These are phyloP conservation scores for Tulasnella calospora DNA, from an alignment of 768 basidiomycete genomes.

Conservation along the genomic window DNA sequence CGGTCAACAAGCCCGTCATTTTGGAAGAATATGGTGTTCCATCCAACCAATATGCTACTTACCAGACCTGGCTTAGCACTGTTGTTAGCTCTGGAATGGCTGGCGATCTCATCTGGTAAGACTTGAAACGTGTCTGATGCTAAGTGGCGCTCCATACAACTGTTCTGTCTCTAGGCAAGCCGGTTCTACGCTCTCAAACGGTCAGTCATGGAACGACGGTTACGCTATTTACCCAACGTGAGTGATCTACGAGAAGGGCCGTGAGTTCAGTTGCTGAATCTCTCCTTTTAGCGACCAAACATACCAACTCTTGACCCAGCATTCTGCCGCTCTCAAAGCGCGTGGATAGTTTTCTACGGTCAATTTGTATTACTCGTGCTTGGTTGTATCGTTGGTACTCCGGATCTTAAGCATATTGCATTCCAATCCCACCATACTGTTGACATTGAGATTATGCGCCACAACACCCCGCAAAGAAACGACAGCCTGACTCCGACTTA, in stretches of 20 bases:
- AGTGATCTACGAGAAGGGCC: not conserved
- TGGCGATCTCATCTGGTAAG: conserved; percentile 58
- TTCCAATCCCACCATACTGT: not conserved
- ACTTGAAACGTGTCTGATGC: not conserved
- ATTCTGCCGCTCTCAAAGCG: conserved; percentile 46
- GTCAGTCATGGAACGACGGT: conserved; percentile 46
- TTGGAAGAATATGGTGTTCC: conserved; percentile 61
- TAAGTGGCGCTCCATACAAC: not conserved
- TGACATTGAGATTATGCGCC: too few relatives aligned
- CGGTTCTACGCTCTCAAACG: conserved; percentile 41
- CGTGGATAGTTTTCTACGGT: conserved; percentile 32
- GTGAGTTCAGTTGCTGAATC: not conserved
- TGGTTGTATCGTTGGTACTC: not conserved
- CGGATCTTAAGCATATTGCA: not conserved
- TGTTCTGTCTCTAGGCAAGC: conserved; percentile 38
- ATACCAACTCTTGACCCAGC: conserved; percentile 42
- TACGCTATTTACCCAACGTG: conserved; percentile 45
- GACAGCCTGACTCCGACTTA: too few relatives aligned
- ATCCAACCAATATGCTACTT: conserved; percentile 44
- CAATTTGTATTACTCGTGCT: not conserved
- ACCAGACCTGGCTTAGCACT: conserved; percentile 46
- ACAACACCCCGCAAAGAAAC: too few relatives aligned
- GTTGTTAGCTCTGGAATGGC: conserved; percentile 13
- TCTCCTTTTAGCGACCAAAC: conserved; percentile 38
- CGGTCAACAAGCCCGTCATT: conserved; percentile 56